Evolutionary conservation across 1,139 yeast genomes (phyloP), one percentile per base, ranked within the genome.

Genomic region (Lodderomyces metapsilosis): DNA sequence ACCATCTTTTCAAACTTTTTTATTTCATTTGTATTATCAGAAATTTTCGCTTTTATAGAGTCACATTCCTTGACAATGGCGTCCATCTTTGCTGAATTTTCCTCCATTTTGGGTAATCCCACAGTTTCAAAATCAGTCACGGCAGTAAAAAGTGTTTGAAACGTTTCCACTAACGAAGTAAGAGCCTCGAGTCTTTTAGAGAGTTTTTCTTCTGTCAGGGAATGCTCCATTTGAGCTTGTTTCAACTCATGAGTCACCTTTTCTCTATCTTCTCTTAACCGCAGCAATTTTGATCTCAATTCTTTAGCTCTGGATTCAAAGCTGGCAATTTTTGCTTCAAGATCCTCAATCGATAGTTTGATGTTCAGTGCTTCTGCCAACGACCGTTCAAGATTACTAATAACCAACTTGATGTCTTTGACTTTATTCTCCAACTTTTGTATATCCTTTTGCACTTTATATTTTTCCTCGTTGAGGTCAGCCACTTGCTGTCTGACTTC

Each of bases 311-410:
- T 53, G 3, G 32, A 32, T 40, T 48, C 46, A 28, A 52, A 45
- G 11, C 44, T 49, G 16, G 30, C 40, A 7, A 53, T 40, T 10
- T 50, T 44, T 4, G 36, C 45, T 34, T 62, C 54, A 20, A 51
- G 44, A 17, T 61, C 66, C 13, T 42, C 36, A 0, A 61, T 49
- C 9, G 52, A 44, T 8, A 39, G 45, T 37, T 52, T 53, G 17
- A 51, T 42, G 36, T 50, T 62, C 27, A 52, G 61, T 4, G 58
- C 47, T 37, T 80, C 82, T 34, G 74, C 57, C 12, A 78, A 59
- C 1, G 76, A 59, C 38, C 66, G 69, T 49, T 82, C 86, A 38
- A 82, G 61, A 43, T 77, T 76, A 49, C 80, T 76, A 8, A 88
- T 75, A 3, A 59, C 59, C 20, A 83, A 61, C 49, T 71, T 74